phyloP scores from a whole-genome alignment of 2,329 filamentous ascomycete genomes.

The Neoscytalidium dimidiatum region DNA sequence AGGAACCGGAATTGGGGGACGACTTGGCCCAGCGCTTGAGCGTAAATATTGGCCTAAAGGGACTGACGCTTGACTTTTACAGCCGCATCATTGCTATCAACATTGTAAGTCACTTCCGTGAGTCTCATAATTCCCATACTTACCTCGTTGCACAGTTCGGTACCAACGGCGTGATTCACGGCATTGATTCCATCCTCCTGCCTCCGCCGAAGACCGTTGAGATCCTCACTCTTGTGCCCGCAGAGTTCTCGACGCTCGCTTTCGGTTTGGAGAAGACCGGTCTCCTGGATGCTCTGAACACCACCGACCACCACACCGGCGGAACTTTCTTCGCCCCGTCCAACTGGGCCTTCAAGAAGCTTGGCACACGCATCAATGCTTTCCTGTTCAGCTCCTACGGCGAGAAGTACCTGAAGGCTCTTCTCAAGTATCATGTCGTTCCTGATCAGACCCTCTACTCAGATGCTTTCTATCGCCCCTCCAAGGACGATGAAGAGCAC shows the following conservation, averaged over 20 bases:
- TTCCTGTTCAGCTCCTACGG: slow-evolving; percentile 83
- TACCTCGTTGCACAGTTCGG: slow-evolving; percentile 53
- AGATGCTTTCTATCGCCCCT: slow-evolving; percentile 69
- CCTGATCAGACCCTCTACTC: slow-evolving; percentile 77
- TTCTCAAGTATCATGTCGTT: slow-evolving; percentile 78
- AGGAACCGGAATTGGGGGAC: slow-evolving; percentile 61
- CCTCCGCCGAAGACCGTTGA: slow-evolving; percentile 68
- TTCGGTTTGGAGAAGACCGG: slow-evolving; percentile 75
- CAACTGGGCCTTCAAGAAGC: slow-evolving; percentile 76
- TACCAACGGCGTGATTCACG: slow-evolving; percentile 81
- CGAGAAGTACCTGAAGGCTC: slow-evolving; percentile 71
- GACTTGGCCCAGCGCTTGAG: slow-evolving; percentile 70
- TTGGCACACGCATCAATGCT: slow-evolving; percentile 72
- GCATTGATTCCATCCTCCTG: slow-evolving; percentile 71
- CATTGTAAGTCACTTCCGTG: slow-evolving; percentile 55
- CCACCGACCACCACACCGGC: slow-evolving; percentile 55
- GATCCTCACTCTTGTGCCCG: slow-evolving; percentile 66
- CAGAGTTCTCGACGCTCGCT: slow-evolving; percentile 75
- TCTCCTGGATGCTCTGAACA: slow-evolving; percentile 61
- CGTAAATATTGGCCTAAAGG: slow-evolving; percentile 62
- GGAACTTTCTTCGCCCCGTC: slow-evolving; percentile 79
- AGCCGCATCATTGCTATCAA: slow-evolving; percentile 69
- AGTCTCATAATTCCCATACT: neutral
- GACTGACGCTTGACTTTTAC: slow-evolving; percentile 76
- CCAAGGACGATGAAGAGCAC: neutral